These are phyloP conservation scores for Mycena chlorophos DNA, from an alignment of 768 basidiomycete species.

Conservation along the genomic window DNA sequence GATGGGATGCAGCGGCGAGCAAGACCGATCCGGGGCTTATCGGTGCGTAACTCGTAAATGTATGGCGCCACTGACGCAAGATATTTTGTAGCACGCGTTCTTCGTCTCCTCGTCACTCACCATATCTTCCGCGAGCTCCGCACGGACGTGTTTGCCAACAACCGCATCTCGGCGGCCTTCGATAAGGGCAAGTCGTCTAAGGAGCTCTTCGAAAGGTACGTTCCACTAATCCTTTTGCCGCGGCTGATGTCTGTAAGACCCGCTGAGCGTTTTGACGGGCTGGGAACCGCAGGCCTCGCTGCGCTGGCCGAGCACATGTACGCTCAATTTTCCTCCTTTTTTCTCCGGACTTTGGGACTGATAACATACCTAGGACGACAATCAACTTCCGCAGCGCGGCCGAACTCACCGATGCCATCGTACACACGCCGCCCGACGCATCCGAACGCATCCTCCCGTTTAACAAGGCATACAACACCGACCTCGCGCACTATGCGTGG, in stretches of 20 bases:
- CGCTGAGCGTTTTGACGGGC: slow-evolving; percentile 5
- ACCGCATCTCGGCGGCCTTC: slow-evolving; percentile 35
- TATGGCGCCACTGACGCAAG: not conserved
- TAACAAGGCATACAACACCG: slow-evolving; percentile 24
- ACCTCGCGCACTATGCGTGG: slow-evolving; percentile 27
- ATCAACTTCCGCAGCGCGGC: slow-evolving; percentile 2
- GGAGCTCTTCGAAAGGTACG: slow-evolving; percentile 32
- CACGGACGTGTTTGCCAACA: slow-evolving; percentile 37
- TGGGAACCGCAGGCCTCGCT: too few species aligned
- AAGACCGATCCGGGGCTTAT: slow-evolving; percentile 32
- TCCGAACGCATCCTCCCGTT: slow-evolving; percentile 17
- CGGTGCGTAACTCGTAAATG: slow-evolving; percentile 26
- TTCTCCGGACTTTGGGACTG: too few species aligned
- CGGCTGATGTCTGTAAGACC: slow-evolving; percentile 2
- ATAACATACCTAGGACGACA: not conserved
- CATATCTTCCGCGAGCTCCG: slow-evolving; percentile 38
- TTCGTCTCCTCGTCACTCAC: slow-evolving; percentile 36
- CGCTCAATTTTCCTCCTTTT: not conserved
- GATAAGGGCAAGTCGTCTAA: slow-evolving; percentile 29
- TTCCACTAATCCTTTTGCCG: not conserved
- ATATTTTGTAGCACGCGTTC: slow-evolving; percentile 28
- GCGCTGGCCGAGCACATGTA: too few species aligned
- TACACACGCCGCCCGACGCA: not conserved
- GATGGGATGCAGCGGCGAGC: slow-evolving; percentile 32
- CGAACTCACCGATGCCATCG: slow-evolving; percentile 4